A percentile compares a stretch with the other conserved stretches of the same genome.
Conservation (phyloP, 495 filamentous ascomycete genomes). For the Podospora australis region DNA sequence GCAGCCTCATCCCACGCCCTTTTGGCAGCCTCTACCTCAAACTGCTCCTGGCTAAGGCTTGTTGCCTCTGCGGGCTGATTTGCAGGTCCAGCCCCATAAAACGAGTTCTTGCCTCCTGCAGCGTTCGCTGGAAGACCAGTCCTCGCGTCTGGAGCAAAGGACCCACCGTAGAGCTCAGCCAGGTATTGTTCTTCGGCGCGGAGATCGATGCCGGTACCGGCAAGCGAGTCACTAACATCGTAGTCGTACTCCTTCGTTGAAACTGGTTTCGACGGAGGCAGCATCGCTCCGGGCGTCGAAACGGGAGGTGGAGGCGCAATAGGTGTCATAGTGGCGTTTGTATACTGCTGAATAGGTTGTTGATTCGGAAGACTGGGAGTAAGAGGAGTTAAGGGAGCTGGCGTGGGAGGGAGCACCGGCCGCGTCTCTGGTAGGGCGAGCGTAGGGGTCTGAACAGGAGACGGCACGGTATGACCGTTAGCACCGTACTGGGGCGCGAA, state of each 20-base stretch:
- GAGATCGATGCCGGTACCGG: conserved; percentile 74
- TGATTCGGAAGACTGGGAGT: conserved; percentile 12
- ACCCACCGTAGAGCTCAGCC: conserved; percentile 47
- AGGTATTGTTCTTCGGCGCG: conserved; percentile 73
- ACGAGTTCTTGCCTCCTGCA: conserved; percentile 39
- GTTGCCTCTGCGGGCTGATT: conserved; percentile 48
- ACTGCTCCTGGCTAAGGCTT: conserved; percentile 44
- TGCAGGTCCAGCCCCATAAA: conserved; percentile 54
- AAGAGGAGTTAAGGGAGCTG: conserved; percentile 8
- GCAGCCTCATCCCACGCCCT: conserved; percentile 42
- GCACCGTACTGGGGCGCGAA: conserved; percentile 15
- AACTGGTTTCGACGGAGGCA: conserved; percentile 67
- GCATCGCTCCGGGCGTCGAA: conserved; percentile 53
- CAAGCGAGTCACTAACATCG: conserved; percentile 67
- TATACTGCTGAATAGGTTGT: conserved; percentile 23
- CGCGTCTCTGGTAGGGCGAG: conserved; percentile 20
- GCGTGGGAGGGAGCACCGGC: conserved; percentile 24
- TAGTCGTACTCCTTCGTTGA: conserved; percentile 61
- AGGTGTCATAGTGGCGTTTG: conserved; percentile 34
- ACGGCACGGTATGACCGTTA: conserved; percentile 15
- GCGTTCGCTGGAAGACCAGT: conserved; percentile 45
- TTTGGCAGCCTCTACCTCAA: conserved; percentile 40
- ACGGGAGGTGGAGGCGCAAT: conserved; percentile 19
- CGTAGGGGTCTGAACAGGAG: conserved; percentile 10
- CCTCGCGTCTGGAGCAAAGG: conserved; percentile 27